These are phyloP conservation scores for Quercus aquifolioides DNA, from an alignment of 306 rosid genomes.

Conservation along the genomic window DNA sequence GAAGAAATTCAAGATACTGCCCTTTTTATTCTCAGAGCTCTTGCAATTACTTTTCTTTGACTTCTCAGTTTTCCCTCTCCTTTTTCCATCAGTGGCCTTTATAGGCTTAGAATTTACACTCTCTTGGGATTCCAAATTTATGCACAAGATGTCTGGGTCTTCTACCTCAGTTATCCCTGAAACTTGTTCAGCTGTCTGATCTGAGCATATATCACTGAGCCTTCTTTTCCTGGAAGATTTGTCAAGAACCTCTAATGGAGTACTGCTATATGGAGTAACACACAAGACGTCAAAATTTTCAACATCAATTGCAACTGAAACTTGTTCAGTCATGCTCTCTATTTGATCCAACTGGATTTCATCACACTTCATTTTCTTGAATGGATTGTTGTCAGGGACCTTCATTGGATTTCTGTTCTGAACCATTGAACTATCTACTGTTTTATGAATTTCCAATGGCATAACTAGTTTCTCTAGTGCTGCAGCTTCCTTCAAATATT, in stretches of 20 bases:
- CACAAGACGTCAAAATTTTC: slow-evolving; percentile 29
- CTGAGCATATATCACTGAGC: slow-evolving; percentile 20
- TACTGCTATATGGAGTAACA: slow-evolving; percentile 23
- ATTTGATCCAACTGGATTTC: slow-evolving; percentile 30
- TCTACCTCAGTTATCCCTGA: slow-evolving; percentile 55
- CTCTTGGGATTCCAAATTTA: slow-evolving; percentile 52
- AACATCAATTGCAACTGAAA: slow-evolving; percentile 22
- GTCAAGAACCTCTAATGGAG: slow-evolving; percentile 16
- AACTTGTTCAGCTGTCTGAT: slow-evolving; percentile 35
- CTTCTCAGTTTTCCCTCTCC: slow-evolving; percentile 38
- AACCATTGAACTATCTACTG: slow-evolving; percentile 8
- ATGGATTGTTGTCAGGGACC: slow-evolving; percentile 81
- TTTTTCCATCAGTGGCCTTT: slow-evolving; percentile 31
- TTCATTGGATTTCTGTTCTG: slow-evolving; percentile 23
- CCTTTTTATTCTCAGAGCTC: slow-evolving; percentile 32
- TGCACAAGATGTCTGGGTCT: slow-evolving; percentile 31
- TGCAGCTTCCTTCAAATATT: slow-evolving; percentile 38
- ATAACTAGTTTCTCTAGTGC: slow-evolving; percentile 57
- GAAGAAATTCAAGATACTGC: slow-evolving; percentile 74
- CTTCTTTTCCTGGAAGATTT: slow-evolving; percentile 51
- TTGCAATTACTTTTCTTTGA: slow-evolving; percentile 42
- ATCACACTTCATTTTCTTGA: slow-evolving; percentile 48
- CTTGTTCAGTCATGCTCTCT: slow-evolving; percentile 26
- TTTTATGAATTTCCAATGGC: slow-evolving; percentile 36
- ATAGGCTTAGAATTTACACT: slow-evolving; percentile 57